A percentile compares a stretch with the other conserved stretches of the same genome.
Conservation (phyloP, 148 eudicot species). For the Camellia granthamiana region DNA sequence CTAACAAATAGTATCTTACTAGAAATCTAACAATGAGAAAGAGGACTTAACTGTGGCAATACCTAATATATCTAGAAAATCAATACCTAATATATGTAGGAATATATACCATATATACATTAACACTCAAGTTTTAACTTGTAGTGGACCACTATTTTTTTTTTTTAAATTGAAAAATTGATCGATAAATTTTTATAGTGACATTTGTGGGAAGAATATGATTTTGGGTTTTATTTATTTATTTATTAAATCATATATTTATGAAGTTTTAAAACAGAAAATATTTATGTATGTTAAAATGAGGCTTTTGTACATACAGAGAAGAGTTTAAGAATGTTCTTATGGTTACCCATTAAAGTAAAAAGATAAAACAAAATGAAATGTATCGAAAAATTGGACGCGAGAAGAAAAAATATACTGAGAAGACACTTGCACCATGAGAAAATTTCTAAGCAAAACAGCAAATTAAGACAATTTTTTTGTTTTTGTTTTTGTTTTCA, state of each 20-base stretch:
- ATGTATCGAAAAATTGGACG: not conserved
- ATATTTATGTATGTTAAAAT: too few species aligned
- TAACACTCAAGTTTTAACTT: slow-evolving; percentile 48
- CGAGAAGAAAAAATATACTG: not conserved
- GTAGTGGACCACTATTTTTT: slow-evolving; percentile 18
- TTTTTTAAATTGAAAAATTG: slow-evolving; percentile 19
- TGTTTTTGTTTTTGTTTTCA: too few species aligned
- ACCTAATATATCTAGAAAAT: too few species aligned
- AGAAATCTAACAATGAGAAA: too few species aligned
- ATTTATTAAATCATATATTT: too few species aligned
- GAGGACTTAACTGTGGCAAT: too few species aligned
- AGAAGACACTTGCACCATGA: not conserved
- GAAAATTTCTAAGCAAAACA: not conserved
- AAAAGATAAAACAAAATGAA: not conserved
- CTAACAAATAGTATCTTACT: too few species aligned
- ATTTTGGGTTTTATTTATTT: too few species aligned
- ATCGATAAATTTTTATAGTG: slow-evolving; percentile 17
- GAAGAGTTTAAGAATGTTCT: not conserved
- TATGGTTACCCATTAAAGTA: not conserved
- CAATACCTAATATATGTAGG: too few species aligned
- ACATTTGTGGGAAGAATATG: not conserved
- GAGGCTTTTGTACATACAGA: not conserved
- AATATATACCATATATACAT: too few species aligned
- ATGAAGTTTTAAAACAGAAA: not conserved
- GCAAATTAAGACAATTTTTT: too few species aligned